Percentiles rank a stretch among this genome's conserved stretches.
Conservation (phyloP, 495 filamentous ascomycete species). For the Penicillium mononematosum region DNA sequence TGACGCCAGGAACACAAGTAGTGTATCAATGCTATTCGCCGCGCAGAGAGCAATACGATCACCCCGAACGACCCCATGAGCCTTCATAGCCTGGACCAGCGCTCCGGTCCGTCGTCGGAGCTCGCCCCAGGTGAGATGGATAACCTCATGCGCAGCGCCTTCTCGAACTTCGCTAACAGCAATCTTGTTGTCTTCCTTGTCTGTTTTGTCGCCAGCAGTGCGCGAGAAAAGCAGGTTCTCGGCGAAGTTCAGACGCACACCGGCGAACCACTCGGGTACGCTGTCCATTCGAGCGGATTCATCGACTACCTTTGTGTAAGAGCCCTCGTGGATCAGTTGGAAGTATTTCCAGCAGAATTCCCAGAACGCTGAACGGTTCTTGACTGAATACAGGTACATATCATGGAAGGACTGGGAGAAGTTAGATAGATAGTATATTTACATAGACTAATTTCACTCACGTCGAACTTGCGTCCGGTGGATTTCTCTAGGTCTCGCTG, state of each 20-base stretch:
- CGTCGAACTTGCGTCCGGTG: slow-evolving; percentile 18
- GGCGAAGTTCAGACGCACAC: slow-evolving; percentile 72
- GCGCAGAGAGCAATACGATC: slow-evolving; percentile 72
- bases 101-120: slow-evolving; percentile 54
- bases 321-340: slow-evolving; percentile 60
- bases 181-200: slow-evolving; percentile 69
- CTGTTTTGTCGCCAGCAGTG: slow-evolving; percentile 16
- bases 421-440: slow-evolving; percentile 12
- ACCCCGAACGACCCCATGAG: slow-evolving; percentile 61
- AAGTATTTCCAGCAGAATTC: slow-evolving; percentile 57
- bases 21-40: slow-evolving; percentile 70
- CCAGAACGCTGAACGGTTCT: slow-evolving; percentile 64
- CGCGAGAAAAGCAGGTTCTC: slow-evolving; percentile 65
- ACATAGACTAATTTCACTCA: slow-evolving; percentile 12
- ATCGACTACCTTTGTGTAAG: slow-evolving; percentile 61
- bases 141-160: slow-evolving; percentile 53
- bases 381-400: slow-evolving; percentile 62
- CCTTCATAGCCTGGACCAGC: slow-evolving; percentile 61
- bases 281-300: slow-evolving; percentile 64
- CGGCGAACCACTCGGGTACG: slow-evolving; percentile 61
- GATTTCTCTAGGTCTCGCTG: slow-evolving; percentile 26
- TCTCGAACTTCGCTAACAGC: slow-evolving; percentile 73
- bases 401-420: slow-evolving; percentile 48
- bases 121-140: slow-evolving; percentile 61
- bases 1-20: slow-evolving; percentile 63